A percentile compares a stretch with the other conserved stretches of the same genome.
Conservation (phyloP, 306 rosid genomes). For the Cucumis melo region DNA sequence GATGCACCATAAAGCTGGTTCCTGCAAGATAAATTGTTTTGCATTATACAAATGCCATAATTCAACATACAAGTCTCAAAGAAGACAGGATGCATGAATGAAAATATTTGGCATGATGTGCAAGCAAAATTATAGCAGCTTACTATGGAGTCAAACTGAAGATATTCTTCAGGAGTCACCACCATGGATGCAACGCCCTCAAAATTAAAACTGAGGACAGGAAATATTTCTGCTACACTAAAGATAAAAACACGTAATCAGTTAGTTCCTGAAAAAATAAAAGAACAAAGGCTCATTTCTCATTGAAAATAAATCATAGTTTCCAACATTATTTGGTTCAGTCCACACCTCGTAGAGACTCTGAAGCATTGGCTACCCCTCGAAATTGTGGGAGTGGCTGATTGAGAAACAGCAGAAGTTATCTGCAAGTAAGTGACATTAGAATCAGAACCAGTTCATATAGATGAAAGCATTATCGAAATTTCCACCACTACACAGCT, state of each 20-base stretch:
- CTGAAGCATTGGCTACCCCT: slow-evolving; percentile 75
- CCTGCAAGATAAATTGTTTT: slow-evolving; percentile 25
- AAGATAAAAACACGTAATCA: slow-evolving; percentile 15
- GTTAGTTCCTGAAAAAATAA: slow-evolving; percentile 16
- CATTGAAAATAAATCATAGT: not conserved
- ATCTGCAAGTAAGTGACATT: slow-evolving; percentile 23
- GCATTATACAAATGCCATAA: not conserved
- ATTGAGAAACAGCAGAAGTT: slow-evolving; percentile 49
- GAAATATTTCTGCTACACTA: slow-evolving; percentile 59
- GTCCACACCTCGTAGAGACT: slow-evolving; percentile 47
- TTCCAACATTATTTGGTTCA: not conserved
- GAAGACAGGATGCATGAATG: not conserved
- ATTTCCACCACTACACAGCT: not conserved
- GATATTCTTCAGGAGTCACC: slow-evolving; percentile 83
- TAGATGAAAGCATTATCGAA: not conserved
- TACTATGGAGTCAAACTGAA: slow-evolving; percentile 41
- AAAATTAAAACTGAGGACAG: slow-evolving; percentile 69
- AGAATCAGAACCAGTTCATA: slow-evolving; percentile 14
- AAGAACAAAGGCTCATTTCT: not conserved
- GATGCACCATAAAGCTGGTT: slow-evolving; percentile 62
- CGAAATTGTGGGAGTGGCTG: slow-evolving; percentile 30
- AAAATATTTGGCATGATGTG: not conserved
- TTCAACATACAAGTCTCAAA: not conserved
- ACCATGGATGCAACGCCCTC: slow-evolving; percentile 69
- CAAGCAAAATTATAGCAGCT: slow-evolving; percentile 10